Base-by-base conservation (phyloP, 1,284 basidiomycete species). In the Sporisorium reilianum region DNA sequence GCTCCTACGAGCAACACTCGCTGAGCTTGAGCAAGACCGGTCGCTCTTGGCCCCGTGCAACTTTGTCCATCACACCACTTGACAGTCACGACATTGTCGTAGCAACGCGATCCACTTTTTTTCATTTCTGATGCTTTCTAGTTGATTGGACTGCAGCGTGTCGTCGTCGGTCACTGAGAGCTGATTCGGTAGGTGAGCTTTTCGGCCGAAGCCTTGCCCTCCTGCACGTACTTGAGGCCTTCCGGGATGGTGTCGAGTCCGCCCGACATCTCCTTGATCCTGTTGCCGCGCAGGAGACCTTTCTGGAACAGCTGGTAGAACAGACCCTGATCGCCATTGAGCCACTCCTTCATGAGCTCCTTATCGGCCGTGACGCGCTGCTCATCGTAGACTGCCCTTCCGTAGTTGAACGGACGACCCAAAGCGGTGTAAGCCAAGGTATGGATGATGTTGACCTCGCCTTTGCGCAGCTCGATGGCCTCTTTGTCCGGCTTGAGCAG, bases 401-500 rank as follows among this genome's bases (percentile, higher is more conserved):
- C 78, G 61, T 80, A 80, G 28, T 9, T 55, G 60, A 81, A 81
- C 20, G 73, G 65, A 10, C 64, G 55, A 16, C 78, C 78, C 40
- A 78, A 66, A 22, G 69, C 62, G 32, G 78, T 76, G 70, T 82
- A 82, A 12, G 66, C 63, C n/a, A 83, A 60, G 12, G 76, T 67
- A 57, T 79, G 74, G 14, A 78, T 77, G 55, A 77, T 74, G 64
- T 77, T 60, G 44, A 83, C 78, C 40, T 80, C 66, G 10, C 71
- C 60, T 36, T 74, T 64, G 30, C 81, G 75, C 18, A 78, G 55
- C 20, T 61, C 63, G 38, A 67, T 70, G 23, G 81, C 80, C 11
- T 79, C 74, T n/a, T 62, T 34, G 48, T 80, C 71, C 14, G 79
- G 73, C 40, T 77, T 77, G 57, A 84, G 74, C 14, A 84, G 64